Conservation (phyloP, 768 basidiomycete species). For the Hebeloma cylindrosporum region DNA sequence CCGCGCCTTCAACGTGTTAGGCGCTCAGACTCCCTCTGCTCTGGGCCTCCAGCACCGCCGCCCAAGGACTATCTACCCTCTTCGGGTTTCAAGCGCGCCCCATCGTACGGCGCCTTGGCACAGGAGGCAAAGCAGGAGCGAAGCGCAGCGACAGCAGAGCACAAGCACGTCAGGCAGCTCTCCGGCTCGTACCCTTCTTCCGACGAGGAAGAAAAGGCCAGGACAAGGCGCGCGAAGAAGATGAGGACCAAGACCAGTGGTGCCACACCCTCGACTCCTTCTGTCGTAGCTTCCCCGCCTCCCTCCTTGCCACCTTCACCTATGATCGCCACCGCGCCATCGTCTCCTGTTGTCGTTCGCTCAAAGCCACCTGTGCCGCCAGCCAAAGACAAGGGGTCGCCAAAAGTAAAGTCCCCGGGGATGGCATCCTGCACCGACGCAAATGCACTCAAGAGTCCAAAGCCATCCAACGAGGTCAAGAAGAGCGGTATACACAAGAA, state of each 20-base stretch:
- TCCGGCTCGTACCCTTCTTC: constrained; percentile 53
- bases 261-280: constrained; percentile 12
- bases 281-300: constrained; percentile 16
- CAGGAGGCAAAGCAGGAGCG: constrained; percentile 24
- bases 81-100: constrained; percentile 53
- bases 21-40: constrained; percentile 48
- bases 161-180: constrained; percentile 33
- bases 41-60: constrained; percentile 28
- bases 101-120: constrained; percentile 51
- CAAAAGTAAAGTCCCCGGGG: constrained; percentile 12
- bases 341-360: constrained; percentile 6
- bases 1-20: constrained; percentile 53
- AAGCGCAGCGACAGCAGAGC: constrained; percentile 7
- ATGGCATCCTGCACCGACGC: constrained; percentile 5
- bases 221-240: constrained; percentile 64
- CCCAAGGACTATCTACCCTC: constrained; percentile 30
- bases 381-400: constrained; percentile 13
- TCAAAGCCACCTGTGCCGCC: constrained; percentile 1
- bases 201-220: constrained; percentile 74
- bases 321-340: constrained; percentile 1
- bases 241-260: constrained; percentile 36
- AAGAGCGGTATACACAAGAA: background rate
- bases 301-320: constrained; percentile 18
- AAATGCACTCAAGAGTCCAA: constrained; percentile 21
- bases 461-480: constrained; percentile 25